A percentile compares a stretch with the other conserved stretches of the same genome.
phyloP scores from a whole-genome alignment of 805 yeast genomes.

The Kockiozyma suomiensis region DNA sequence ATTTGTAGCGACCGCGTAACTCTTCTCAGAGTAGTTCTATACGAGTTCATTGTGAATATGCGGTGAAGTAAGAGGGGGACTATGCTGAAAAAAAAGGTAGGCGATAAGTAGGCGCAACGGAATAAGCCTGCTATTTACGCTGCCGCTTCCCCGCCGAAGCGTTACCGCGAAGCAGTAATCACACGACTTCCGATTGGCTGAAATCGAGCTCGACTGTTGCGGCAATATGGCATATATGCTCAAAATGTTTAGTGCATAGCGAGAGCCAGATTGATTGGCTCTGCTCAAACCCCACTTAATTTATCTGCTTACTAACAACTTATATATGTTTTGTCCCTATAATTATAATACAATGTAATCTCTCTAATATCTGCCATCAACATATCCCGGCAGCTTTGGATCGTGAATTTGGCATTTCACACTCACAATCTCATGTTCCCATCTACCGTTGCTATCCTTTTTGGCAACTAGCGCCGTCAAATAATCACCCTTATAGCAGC shows the following conservation, averaged over 20 bases:
- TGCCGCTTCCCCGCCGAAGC: constrained; percentile 7
- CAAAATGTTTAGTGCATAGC: not conserved
- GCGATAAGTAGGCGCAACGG: not conserved
- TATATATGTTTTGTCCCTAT: not conserved
- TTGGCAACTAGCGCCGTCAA: constrained; percentile 60
- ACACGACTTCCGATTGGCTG: constrained; percentile 19
- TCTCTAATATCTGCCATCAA: constrained; percentile 21
- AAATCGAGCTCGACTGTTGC: not conserved
- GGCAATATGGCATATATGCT: constrained; percentile 3
- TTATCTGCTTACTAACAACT: not conserved
- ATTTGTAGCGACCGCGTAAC: no score
- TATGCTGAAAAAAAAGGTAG: not conserved
- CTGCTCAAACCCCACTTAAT: not conserved
- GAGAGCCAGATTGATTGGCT: not conserved
- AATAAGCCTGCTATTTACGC: not conserved
- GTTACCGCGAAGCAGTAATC: constrained; percentile 8
- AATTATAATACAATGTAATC: not conserved
- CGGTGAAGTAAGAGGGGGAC: not conserved
- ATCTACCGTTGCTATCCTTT: constrained; percentile 28
- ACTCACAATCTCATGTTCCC: constrained; percentile 27
- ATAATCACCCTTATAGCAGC: constrained; percentile 75
- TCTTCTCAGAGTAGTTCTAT: not conserved
- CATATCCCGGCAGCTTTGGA: constrained; percentile 33
- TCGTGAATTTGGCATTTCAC: constrained; percentile 34
- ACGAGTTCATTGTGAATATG: not conserved